Evolutionary conservation across 805 yeast genomes (phyloP), one percentile per base, ranked within the genome.

Genomic region (Candida dajiaensis): DNA sequence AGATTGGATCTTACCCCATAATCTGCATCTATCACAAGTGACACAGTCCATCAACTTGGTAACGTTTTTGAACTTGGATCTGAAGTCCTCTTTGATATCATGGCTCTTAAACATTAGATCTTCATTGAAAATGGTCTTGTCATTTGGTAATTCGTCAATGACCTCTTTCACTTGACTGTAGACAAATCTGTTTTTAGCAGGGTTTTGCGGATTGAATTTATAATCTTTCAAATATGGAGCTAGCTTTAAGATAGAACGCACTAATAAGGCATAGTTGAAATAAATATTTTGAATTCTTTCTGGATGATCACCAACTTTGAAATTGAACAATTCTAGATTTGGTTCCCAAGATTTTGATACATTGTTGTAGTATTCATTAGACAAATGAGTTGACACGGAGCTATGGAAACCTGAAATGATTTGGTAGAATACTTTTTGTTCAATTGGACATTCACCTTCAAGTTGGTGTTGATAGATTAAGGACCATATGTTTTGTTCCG

Each of bases 1-100:
- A 2, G 96, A 89, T 70, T 94, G 99, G 26, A 94, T 78, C 66
- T 94, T 94, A 10, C 99, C 99, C 99, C 99, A 94, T 67, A 94
- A 72, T 59, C 97, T 78, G 66, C 99, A 94, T 62, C 97, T 76
- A 63, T 94, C 99, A 71, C 99, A 94, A 35, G 96, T 97, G 37
- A 94, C 98, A 70, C 99, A 94, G 65, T 92, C 97, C 97, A 94
- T 94, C 39, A 94, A 80, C 43, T 87, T 83, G 19, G 95, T 83
- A 21, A 94, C 95, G 62, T 94, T 94, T 60, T 81, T 83, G 65
- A 94, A 95, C 44, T 95, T 83, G 35, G 77, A 67, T 50, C 92
- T 77, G 69, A 94, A 90, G 57, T 94, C 98, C 52, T 83, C 83
- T 58, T 94, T 94, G 48, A 92, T 73, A n/a, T 63, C 57, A 33